Conservation (phyloP, 352 stramenopile genomes). For the Globisporangium acanthophoron region DNA sequence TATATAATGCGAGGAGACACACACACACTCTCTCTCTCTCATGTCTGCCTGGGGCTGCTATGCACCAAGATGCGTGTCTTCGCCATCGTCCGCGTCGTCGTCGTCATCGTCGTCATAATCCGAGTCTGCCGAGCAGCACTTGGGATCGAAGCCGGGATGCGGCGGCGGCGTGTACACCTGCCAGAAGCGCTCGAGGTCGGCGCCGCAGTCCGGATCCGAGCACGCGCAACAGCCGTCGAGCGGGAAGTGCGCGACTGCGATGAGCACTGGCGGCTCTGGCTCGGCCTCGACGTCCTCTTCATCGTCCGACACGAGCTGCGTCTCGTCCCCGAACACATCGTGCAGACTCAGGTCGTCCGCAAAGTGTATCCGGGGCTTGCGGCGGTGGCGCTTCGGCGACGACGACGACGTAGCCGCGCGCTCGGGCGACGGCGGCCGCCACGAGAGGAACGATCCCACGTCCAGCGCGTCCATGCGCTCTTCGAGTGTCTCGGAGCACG, state of each 20-base stretch:
- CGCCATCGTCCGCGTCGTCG: conserved; percentile 1
- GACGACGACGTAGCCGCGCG: background rate
- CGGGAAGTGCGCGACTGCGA: conserved; percentile 3
- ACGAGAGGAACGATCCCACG: conserved; percentile 8
- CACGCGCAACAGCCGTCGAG: conserved; percentile 10
- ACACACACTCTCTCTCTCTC: background rate
- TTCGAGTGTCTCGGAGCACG: conserved; percentile 14
- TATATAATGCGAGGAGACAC: background rate
- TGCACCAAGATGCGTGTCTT: background rate
- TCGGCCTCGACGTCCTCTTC: background rate
- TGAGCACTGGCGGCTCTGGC: background rate
- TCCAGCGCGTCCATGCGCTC: conserved; percentile 13
- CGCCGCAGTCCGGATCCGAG: background rate
- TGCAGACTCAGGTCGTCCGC: conserved; percentile 2
- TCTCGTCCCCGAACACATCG: conserved; percentile 7
- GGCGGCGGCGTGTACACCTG: conserved; percentile 12
- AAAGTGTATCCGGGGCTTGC: conserved; percentile 12
- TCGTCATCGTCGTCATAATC: conserved; percentile 2
- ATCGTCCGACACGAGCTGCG: conserved; percentile 1
- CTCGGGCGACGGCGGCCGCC: background rate
- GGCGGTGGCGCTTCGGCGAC: conserved; percentile 1
- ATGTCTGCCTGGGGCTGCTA: background rate
- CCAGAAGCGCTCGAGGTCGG: conserved; percentile 7
- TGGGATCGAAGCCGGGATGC: conserved; percentile 7
- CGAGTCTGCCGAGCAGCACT: conserved; percentile 4